These are phyloP conservation scores for Emydomyces testavorans DNA, from an alignment of 2,329 filamentous ascomycete genomes.

Conservation along the genomic window DNA sequence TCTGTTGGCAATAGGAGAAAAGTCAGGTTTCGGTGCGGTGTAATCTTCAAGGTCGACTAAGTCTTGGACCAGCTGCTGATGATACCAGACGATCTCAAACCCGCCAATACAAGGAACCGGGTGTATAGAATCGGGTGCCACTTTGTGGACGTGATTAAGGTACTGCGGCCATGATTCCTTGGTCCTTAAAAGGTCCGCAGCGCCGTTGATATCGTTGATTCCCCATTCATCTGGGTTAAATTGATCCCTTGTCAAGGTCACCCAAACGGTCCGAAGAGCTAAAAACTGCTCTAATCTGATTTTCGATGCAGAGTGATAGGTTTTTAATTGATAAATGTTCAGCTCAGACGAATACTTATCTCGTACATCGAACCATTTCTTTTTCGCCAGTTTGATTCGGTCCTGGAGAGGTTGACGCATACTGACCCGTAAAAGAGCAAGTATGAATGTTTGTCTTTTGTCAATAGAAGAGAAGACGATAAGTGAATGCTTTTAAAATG, in stretches of 20 bases:
- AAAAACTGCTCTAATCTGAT: slow-evolving; percentile 10
- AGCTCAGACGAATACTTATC: no score
- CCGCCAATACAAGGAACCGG: background rate
- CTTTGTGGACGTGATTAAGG: background rate
- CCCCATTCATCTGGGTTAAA: background rate
- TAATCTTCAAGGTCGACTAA: background rate
- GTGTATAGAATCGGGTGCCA: background rate
- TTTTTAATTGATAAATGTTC: background rate
- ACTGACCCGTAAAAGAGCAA: no score
- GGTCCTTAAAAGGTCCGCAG: background rate
- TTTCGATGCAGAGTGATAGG: slow-evolving; percentile 12
- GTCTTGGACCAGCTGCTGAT: background rate
- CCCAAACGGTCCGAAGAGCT: slow-evolving; percentile 10
- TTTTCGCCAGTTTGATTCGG: no score
- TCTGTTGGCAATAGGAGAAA: background rate
- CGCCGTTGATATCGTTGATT: background rate
- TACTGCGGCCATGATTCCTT: background rate
- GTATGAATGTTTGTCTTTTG: no score
- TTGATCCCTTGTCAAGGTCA: background rate
- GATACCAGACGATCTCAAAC: background rate
- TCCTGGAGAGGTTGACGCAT: no score
- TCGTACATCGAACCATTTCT: no score
- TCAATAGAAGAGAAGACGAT: no score
- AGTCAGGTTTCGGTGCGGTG: background rate
- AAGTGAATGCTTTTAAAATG: no score